Evolutionary conservation across 2,329 filamentous ascomycete genomes (phyloP), one percentile per base, ranked within the genome.

Genomic region (Fusarium neocosmosporiellum): DNA sequence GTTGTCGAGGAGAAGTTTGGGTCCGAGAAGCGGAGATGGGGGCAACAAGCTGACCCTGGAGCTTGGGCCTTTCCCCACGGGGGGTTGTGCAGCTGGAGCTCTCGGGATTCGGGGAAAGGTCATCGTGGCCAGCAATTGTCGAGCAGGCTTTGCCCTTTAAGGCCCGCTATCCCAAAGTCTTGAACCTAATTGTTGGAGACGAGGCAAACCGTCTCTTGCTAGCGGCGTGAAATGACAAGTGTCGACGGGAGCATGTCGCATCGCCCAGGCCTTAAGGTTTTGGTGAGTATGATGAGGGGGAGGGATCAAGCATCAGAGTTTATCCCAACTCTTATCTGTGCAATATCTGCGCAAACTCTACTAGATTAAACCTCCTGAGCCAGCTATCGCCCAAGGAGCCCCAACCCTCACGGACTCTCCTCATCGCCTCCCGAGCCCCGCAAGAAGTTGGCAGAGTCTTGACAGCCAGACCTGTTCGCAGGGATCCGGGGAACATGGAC

Each of bases 21-120:
- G 34, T 43, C 39, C n/a, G 53, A 60, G 59, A 54, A 68, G 71
- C 69, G 71, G 72, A 74, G 72, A 63, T 46, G 59, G 11, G 59
- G 58, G 43, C 39, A 54, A 37, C 48, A 43, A 63, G 54, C 48
- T 58, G 33, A 63, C 13, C 53, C 22, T 20, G 55, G 37, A 73
- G 70, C 70, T 68, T 73, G 64, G 71, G 55, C 68, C 62, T 65
- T 74, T 67, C 71, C 72, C 68, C 65, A 72, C 62, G 68, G 64
- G 72, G 22, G 10, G 36, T 24, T 50, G 37, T 66, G 18, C 53
- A 71, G 64, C 64, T 60, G 46, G 61, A 58, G 39, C 27, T 33
- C n/a, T 59, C 57, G 57, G 39, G 50, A 46, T 46, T 39, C 43
- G 34, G 27, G 53, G 29, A 36, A 53, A 24, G 34, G 59, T 37